phyloP scores from a whole-genome alignment of 1,139 yeast genomes.

The Wickerhamomyces sp. region DNA sequence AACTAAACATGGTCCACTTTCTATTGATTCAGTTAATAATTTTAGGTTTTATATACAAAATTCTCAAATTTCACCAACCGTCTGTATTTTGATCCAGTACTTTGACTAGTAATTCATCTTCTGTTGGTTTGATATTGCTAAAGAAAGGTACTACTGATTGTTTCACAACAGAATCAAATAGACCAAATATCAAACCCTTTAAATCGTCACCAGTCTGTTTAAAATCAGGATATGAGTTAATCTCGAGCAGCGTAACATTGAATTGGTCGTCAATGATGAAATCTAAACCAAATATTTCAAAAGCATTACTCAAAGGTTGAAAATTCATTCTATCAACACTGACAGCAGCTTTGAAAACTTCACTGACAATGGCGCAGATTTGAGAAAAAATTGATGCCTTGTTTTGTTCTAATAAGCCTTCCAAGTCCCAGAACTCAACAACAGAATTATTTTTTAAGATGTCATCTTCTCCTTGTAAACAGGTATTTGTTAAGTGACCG shows the following conservation, averaged over 20 bases:
- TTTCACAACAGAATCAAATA: conserved; percentile 49
- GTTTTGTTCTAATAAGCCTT: conserved; percentile 37
- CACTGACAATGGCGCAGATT: conserved; percentile 59
- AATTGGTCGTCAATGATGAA: conserved; percentile 61
- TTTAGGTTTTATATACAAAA: too few relatives aligned
- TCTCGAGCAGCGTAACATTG: conserved; percentile 66
- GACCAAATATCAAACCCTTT: conserved; percentile 55
- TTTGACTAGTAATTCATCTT: conserved; percentile 26
- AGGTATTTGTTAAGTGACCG: conserved; percentile 88
- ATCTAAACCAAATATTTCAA: conserved; percentile 87
- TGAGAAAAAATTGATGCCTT: conserved; percentile 45
- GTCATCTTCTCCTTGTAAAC: conserved; percentile 59
- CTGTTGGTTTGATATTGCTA: conserved; percentile 10
- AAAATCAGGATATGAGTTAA: conserved; percentile 93
- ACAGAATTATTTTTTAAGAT: conserved; percentile 47
- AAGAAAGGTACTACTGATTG: conserved; percentile 38
- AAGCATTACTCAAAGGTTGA: conserved; percentile 78
- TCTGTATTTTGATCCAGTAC: conserved; percentile 36
- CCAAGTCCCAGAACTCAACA: conserved; percentile 59
- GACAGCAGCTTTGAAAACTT: conserved; percentile 79
- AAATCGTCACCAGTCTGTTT: conserved; percentile 86
- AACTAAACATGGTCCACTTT: neutral
- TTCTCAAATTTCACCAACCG: conserved; percentile 25
- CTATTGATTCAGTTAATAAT: neutral
- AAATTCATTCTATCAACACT: conserved; percentile 80